Evolutionary conservation across 371 early-diverging fungal genomes (phyloP), one percentile per base, ranked within the genome.

Genomic region (Capniomyces stellatus): DNA sequence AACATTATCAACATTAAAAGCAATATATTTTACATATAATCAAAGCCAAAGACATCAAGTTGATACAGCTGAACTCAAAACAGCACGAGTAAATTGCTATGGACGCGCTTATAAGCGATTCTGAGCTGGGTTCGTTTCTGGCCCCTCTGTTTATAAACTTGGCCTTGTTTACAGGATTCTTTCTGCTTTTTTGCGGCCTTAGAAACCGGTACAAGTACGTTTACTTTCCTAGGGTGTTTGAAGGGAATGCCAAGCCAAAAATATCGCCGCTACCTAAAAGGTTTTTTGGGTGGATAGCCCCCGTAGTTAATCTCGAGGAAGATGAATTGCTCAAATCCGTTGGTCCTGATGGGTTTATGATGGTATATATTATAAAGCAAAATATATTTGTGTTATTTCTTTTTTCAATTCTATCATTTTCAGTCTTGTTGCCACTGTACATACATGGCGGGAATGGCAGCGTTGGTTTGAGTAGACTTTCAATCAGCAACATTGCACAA

Each of bases 281-380:
- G 13, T 44, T 52, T 24, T 31, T 52, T 8, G 31, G 43, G 3
- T 52, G 53, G 53, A 29, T 52, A 18, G 2, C 4, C 8, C 53
- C 53, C n/a, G n/a, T 44, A 23, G n/a, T 52, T 8, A 31, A 21
- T 6, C n/a, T 43, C 15, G n/a, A 40, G n/a, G 35, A 41, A 21
- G 27, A 52, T 21, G 22, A 31, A n/a, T 52, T 4, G 6, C 6
- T 52, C 3, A 42, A 52, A 31, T 41, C 27, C 4, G 25, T 19
- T 31, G 53, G 53, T 22, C 42, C 53, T 18, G 53, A 52, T 35
- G 53, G 43, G 4, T 44, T 22, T 24, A 52, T 52, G 46, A 29
- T 41, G 18, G 18, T 44, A n/a, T 44, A 44, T 23, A 43, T 41
- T n/a, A 4, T 52, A 10, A 31, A 44, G 24, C 53, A 29, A 18